Conservation (phyloP, 148 eudicot genomes). For the Hydrangea macrophylla region DNA sequence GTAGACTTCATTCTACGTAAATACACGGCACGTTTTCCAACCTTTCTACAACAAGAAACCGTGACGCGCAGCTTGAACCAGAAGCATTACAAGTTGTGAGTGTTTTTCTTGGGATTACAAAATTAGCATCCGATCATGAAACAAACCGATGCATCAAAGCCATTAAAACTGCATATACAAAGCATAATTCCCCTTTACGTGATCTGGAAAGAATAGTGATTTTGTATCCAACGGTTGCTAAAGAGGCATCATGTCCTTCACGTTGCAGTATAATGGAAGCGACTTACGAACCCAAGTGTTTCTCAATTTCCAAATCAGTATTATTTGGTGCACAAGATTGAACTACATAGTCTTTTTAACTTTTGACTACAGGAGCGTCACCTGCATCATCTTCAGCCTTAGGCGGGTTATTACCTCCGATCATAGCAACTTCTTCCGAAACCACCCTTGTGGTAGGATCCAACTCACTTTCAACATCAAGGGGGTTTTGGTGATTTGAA, state of each 20-base stretch:
- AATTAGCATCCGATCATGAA: neutral
- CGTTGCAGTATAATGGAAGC: neutral
- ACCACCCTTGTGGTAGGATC: neutral
- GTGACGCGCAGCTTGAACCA: neutral
- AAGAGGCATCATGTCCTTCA: neutral
- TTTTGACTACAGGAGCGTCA: neutral
- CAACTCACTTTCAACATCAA: neutral
- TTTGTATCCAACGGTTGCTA: neutral
- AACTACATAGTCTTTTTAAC: neutral
- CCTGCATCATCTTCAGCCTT: neutral
- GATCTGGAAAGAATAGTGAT: neutral
- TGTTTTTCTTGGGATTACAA: neutral
- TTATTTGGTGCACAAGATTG: neutral
- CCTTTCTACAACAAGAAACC: neutral
- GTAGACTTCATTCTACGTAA: neutral
- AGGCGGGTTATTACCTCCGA: neutral
- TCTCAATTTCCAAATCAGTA: slow-evolving; percentile 1
- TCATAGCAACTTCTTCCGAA: neutral
- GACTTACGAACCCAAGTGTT: neutral
- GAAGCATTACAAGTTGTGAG: neutral
- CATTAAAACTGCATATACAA: neutral
- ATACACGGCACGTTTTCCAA: neutral
- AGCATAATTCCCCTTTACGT: neutral
- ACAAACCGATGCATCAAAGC: neutral
- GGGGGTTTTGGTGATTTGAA: neutral